A percentile compares a stretch with the other conserved stretches of the same genome.
Conservation (phyloP, 106 monocot species). For the Dendrobium nobile region DNA sequence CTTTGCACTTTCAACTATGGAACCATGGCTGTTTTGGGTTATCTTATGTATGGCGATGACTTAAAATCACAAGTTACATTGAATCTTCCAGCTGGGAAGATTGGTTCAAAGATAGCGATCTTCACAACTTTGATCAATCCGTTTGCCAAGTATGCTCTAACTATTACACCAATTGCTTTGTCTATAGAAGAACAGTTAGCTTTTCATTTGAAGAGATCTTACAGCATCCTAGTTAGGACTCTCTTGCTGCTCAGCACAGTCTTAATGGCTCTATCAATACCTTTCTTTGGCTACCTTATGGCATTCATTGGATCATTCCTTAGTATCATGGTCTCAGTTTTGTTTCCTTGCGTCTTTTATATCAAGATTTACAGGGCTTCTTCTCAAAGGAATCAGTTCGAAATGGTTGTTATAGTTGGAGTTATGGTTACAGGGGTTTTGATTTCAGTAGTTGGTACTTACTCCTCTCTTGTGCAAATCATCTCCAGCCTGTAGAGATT, state of each 20-base stretch:
- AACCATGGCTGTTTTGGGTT: conserved; percentile 51
- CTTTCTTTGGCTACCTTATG: conserved; percentile 64
- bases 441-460: conserved; percentile 55
- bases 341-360: conserved; percentile 80
- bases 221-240: conserved; percentile 36
- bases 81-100: conserved; percentile 43
- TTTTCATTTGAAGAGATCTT: conserved; percentile 3
- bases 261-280: conserved; percentile 43
- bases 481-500: conserved; percentile 24
- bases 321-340: conserved; percentile 56
- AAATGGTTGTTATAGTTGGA: conserved; percentile 22
- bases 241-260: conserved; percentile 59
- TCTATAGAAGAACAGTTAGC: conserved; percentile 33
- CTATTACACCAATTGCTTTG: conserved; percentile 37
- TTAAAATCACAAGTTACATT: conserved; percentile 59
- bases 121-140: conserved; percentile 63
- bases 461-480: conserved; percentile 47
- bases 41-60: conserved; percentile 55
- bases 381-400: conserved; percentile 11
- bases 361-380: conserved; percentile 51
- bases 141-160: conserved; percentile 53
- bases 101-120: conserved; percentile 55
- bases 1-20: conserved; percentile 54
- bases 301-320: conserved; percentile 74
- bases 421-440: conserved; percentile 40